Percentiles rank a stretch among this genome's conserved stretches.
Evolutionary conservation across 2,329 filamentous ascomycete genomes (phyloP).

Genomic region (Ceratocystis harringtonii): DNA sequence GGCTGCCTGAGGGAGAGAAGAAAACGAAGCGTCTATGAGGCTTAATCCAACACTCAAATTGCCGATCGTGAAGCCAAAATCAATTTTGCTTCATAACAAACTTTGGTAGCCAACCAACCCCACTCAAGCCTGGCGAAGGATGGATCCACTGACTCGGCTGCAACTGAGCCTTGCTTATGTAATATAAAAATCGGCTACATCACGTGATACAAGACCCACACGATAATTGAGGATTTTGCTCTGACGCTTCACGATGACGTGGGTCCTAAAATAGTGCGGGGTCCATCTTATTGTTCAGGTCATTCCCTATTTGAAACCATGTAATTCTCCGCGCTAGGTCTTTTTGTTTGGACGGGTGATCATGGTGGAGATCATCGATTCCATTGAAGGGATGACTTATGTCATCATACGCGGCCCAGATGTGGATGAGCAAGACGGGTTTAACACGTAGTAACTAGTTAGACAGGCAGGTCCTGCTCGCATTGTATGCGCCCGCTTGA

Average conservation of each 20-base stretch:
- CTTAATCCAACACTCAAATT: constrained; percentile 1
- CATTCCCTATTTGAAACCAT: neutral
- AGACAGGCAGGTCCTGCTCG: neutral
- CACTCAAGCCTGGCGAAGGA: neutral
- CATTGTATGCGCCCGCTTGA: neutral
- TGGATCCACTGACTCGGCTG: neutral
- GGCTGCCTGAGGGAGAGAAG: neutral
- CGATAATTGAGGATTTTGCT: neutral
- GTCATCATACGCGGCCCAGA: too few relatives aligned
- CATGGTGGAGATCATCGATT: neutral
- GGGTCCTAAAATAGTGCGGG: neutral
- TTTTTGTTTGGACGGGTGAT: constrained; percentile 1
- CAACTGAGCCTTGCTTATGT: neutral
- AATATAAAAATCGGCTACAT: neutral
- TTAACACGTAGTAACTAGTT: neutral
- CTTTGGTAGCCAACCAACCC: constrained; percentile 7
- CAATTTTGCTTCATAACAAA: constrained; percentile 12
- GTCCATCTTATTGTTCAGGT: neutral
- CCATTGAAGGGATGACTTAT: neutral
- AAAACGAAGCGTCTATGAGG: neutral
- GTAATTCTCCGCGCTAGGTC: neutral
- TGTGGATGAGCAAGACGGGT: too few relatives aligned
- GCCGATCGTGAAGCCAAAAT: constrained; percentile 1
- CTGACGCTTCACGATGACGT: neutral
- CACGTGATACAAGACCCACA: neutral